These are phyloP conservation scores for Russula brevipes DNA, from an alignment of 768 basidiomycete genomes.

Conservation along the genomic window DNA sequence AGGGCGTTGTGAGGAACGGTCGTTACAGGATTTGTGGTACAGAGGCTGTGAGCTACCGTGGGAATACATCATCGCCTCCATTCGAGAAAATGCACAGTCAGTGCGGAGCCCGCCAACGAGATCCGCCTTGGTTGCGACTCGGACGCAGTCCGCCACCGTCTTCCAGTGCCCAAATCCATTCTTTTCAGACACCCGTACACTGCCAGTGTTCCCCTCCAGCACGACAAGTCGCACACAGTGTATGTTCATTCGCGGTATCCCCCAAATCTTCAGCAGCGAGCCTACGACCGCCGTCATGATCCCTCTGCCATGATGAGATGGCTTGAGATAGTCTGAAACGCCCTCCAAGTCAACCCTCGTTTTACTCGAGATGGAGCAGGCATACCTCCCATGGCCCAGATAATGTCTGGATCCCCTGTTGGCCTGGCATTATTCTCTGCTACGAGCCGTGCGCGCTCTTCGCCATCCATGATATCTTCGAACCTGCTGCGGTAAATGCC, in stretches of 20 bases:
- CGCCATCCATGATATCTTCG: constrained; percentile 36
- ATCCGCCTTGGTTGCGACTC: constrained; percentile 37
- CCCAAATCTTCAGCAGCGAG: constrained; percentile 54
- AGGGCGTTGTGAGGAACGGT: background rate
- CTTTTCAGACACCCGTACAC: constrained; percentile 62
- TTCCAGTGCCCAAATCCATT: constrained; percentile 47
- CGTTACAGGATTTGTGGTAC: background rate
- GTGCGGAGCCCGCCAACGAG: constrained; percentile 22
- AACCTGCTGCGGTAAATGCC: constrained; percentile 33
- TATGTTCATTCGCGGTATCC: constrained; percentile 57
- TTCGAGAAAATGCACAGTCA: constrained; percentile 27
- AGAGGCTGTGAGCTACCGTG: background rate
- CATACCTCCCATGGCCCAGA: constrained; percentile 61
- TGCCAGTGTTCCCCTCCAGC: constrained; percentile 52
- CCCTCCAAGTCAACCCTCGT: background rate
- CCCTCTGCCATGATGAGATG: constrained; percentile 58
- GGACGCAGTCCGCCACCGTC: constrained; percentile 37
- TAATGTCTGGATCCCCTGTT: constrained; percentile 49
- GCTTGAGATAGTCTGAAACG: constrained; percentile 52
- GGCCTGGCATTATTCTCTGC: constrained; percentile 40
- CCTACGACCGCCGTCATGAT: constrained; percentile 67
- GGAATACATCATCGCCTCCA: constrained; percentile 5
- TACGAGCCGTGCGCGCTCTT: constrained; percentile 34
- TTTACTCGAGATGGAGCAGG: background rate
- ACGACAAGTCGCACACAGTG: constrained; percentile 42